phyloP scores from a whole-genome alignment of 73 alveolate genomes.

The Breviolum minutum region DNA sequence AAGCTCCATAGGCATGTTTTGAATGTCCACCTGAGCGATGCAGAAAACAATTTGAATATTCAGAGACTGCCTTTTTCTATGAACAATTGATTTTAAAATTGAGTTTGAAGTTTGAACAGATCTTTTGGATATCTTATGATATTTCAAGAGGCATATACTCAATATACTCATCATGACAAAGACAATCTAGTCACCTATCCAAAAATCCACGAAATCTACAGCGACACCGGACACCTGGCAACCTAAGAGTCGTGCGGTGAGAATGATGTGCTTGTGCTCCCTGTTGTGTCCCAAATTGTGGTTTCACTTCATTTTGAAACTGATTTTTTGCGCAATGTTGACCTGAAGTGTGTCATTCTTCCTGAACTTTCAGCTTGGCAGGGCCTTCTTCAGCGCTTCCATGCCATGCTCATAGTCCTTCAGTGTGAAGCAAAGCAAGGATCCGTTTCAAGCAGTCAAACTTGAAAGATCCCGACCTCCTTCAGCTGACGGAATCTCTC shows the following conservation, averaged over 20 bases:
- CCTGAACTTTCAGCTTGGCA: too few relatives aligned
- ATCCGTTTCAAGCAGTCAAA: too few relatives aligned
- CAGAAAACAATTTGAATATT: not conserved
- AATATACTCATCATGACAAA: too few relatives aligned
- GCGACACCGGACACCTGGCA: not conserved
- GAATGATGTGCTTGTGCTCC: conserved; percentile 26
- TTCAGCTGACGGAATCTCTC: conserved; percentile 77
- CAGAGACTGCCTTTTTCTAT: not conserved
- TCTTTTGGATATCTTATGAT: not conserved
- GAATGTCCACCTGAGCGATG: not conserved
- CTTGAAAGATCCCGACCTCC: not conserved
- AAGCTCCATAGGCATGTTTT: conserved; percentile 15
- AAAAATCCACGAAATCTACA: too few relatives aligned
- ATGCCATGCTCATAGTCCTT: conserved; percentile 74
- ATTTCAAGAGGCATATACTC: too few relatives aligned
- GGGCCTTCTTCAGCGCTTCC: conserved; percentile 70
- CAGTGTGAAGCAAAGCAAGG: not conserved
- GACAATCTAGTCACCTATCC: too few relatives aligned
- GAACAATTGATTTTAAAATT: not conserved
- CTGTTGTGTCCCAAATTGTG: not conserved
- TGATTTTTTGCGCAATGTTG: too few relatives aligned
- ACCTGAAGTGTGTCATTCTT: too few relatives aligned
- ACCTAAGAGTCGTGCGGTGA: conserved; percentile 5
- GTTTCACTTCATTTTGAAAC: too few relatives aligned
- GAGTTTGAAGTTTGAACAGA: not conserved